Evolutionary conservation across 202 grass and related monocot species (phyloP).

Genomic region (Setaria italica): DNA sequence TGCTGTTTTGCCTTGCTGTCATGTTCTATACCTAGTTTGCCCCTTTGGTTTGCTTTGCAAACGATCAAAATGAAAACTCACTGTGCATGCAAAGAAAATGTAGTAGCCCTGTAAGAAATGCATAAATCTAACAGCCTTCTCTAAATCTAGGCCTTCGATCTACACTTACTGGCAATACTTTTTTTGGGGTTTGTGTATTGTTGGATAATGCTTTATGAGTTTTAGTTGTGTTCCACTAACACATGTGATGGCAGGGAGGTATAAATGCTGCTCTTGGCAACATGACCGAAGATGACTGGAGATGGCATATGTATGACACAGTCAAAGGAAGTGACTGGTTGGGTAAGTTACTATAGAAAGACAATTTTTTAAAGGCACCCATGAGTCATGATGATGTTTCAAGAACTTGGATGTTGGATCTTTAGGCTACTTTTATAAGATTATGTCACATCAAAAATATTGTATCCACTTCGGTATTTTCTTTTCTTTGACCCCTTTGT

Average conservation of each 20-base stretch:
- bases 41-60: conserved; percentile 30
- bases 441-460: background rate
- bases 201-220: background rate
- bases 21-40: conserved; percentile 14
- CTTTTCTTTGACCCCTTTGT: background rate
- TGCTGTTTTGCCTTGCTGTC: conserved; percentile 36
- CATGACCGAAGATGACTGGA: conserved; percentile 99
- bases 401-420: background rate
- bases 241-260: conserved; percentile 62
- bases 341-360: conserved; percentile 55
- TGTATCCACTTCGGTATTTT: background rate
- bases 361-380: background rate
- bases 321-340: conserved; percentile 99
- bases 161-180: background rate
- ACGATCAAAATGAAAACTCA: background rate
- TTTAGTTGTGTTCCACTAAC: background rate
- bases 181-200: background rate
- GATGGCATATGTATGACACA: conserved; percentile 99
- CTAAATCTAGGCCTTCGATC: background rate
- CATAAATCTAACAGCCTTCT: background rate
- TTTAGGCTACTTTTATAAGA: background rate
- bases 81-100: background rate
- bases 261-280: conserved; percentile 99
- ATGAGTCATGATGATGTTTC: background rate
- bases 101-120: conserved; percentile 2